phyloP scores from a whole-genome alignment of 1,284 basidiomycete genomes.

The Polyporus tsugae region DNA sequence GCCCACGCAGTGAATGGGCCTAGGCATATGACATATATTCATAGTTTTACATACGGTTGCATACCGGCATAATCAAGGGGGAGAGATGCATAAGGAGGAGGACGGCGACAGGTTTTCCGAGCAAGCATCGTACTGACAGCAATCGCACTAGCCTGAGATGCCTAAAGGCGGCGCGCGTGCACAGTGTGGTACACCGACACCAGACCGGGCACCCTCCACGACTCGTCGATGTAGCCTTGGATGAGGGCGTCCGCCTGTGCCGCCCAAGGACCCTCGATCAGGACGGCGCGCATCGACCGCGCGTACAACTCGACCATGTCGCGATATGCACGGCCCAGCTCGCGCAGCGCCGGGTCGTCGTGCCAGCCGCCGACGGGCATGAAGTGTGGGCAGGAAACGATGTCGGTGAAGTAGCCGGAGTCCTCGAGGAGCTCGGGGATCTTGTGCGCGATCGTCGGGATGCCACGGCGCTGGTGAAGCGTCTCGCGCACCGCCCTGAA shows the following conservation, averaged over 20 bases:
- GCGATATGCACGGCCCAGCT: slow-evolving; percentile 48
- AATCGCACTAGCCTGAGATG: neutral
- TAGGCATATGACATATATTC: slow-evolving; percentile 16
- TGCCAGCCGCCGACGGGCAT: slow-evolving; percentile 63
- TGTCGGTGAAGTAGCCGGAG: slow-evolving; percentile 49
- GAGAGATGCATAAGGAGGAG: neutral
- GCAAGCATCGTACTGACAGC: neutral
- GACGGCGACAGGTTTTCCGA: neutral
- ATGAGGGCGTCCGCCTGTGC: slow-evolving; percentile 48
- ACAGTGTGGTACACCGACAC: slow-evolving; percentile 51
- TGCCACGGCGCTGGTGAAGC: slow-evolving; percentile 45
- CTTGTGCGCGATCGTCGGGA: slow-evolving; percentile 45
- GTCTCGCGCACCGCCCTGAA: slow-evolving; percentile 51
- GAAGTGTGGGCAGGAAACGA: slow-evolving; percentile 42
- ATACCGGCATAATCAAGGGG: slow-evolving; percentile 6
- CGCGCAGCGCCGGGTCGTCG: slow-evolving; percentile 38
- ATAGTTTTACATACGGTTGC: slow-evolving; percentile 7
- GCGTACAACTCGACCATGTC: slow-evolving; percentile 45
- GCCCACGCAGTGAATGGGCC: neutral
- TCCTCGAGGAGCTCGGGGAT: slow-evolving; percentile 48
- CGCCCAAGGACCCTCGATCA: slow-evolving; percentile 48
- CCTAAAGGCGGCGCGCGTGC: slow-evolving; percentile 36
- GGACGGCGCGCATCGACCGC: slow-evolving; percentile 49
- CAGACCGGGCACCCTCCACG: slow-evolving; percentile 51
- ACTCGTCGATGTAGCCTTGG: slow-evolving; percentile 50